phyloP scores from a whole-genome alignment of 768 basidiomycete genomes.

The Trametes cubensis region DNA sequence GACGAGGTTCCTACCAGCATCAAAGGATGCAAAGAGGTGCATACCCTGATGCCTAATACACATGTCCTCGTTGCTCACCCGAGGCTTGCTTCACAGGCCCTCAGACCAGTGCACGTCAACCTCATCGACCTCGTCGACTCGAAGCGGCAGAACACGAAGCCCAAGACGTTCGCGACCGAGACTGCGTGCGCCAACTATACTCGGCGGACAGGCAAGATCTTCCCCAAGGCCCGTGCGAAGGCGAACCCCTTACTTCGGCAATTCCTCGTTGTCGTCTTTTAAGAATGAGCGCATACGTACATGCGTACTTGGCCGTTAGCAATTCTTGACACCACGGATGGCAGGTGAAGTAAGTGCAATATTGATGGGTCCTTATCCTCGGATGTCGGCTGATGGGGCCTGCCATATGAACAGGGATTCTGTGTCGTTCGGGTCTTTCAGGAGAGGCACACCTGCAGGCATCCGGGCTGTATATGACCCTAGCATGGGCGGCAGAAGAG shows the following conservation, averaged over 20 bases:
- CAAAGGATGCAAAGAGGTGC: background rate
- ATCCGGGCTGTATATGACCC: too few relatives aligned
- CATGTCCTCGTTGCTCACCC: background rate
- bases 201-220: background rate
- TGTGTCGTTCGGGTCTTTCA: too few relatives aligned
- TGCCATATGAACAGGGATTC: too few relatives aligned
- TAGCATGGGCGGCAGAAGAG: too few relatives aligned
- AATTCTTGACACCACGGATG: too few relatives aligned
- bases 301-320: too few relatives aligned
- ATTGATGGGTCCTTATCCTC: background rate
- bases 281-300: too few relatives aligned
- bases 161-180: background rate
- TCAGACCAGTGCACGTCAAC: background rate
- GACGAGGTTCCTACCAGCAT: background rate
- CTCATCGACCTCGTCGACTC: constrained; percentile 10
- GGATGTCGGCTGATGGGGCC: too few relatives aligned
- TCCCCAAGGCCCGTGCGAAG: constrained; percentile 2
- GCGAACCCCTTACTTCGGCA: constrained; percentile 12
- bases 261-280: constrained; percentile 6
- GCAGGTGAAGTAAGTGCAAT: background rate
- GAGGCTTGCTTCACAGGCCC: background rate
- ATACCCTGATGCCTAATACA: too few relatives aligned
- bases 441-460: too few relatives aligned
- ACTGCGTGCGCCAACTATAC: background rate
- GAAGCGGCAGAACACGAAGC: background rate